Percentiles rank a stretch among this genome's conserved stretches.
Conservation (phyloP, 495 filamentous ascomycete genomes). For the Aspergillus wentii region DNA sequence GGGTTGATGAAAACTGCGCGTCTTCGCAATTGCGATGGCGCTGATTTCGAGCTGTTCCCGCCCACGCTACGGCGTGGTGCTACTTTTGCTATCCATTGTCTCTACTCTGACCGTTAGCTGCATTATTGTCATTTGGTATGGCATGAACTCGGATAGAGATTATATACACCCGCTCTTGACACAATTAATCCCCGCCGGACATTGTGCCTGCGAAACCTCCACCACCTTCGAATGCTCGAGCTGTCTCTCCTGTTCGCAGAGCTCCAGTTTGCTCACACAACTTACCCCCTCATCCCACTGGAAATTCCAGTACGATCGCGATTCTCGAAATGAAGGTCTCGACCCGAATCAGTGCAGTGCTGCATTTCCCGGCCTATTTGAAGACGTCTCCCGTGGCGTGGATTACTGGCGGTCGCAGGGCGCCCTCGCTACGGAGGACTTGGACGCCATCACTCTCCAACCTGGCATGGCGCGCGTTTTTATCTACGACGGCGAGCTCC, state of each 20-base stretch:
- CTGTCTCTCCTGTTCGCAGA: slow-evolving; percentile 30
- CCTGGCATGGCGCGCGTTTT: slow-evolving; percentile 33
- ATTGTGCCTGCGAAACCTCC: slow-evolving; percentile 36
- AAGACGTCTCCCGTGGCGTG: slow-evolving; percentile 35
- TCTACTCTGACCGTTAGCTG: slow-evolving; percentile 11
- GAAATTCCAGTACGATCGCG: slow-evolving; percentile 28
- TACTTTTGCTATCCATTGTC: slow-evolving; percentile 20
- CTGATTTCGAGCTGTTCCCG: no score
- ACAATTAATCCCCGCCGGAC: slow-evolving; percentile 35
- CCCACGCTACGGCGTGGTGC: no score
- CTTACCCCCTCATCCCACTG: slow-evolving; percentile 17
- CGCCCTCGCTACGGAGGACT: slow-evolving; percentile 23
- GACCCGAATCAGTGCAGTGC: slow-evolving; percentile 30
- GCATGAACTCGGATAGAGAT: slow-evolving; percentile 34
- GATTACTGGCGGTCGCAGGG: slow-evolving; percentile 25
- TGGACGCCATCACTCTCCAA: slow-evolving; percentile 23
- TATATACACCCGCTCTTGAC: slow-evolving; percentile 34
- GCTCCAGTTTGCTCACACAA: slow-evolving; percentile 7
- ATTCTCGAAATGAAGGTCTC: slow-evolving; percentile 33
- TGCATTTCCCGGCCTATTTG: slow-evolving; percentile 45
- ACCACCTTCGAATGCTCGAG: slow-evolving; percentile 37
- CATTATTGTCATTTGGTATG: slow-evolving; percentile 31
- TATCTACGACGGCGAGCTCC: slow-evolving; percentile 29
- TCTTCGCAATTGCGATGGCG: no score
- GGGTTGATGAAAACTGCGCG: no score